Percentiles rank a stretch among this genome's conserved stretches.
Conservation (phyloP, 768 basidiomycete species). For the Gelatoporia subvermispora region DNA sequence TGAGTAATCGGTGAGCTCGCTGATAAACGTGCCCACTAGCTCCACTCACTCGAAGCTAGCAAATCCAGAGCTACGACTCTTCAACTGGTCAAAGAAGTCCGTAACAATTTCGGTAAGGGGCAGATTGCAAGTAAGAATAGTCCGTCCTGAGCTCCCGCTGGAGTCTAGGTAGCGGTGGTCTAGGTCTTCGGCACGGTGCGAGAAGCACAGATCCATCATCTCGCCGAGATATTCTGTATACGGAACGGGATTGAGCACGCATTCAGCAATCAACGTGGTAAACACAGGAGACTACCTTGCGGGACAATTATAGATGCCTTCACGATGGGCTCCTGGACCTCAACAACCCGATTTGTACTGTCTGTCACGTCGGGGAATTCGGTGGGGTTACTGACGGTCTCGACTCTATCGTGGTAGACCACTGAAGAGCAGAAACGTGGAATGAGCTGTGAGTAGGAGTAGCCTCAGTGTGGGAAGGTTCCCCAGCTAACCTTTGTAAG, state of each 20-base stretch:
- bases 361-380: slow-evolving; percentile 89
- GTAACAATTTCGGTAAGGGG: slow-evolving; percentile 92
- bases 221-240: slow-evolving; percentile 81
- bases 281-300: slow-evolving; percentile 52
- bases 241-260: background rate
- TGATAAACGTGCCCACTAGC: background rate
- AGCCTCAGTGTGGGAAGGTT: slow-evolving; percentile 1
- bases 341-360: slow-evolving; percentile 48
- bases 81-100: slow-evolving; percentile 92
- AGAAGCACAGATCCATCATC: slow-evolving; percentile 92
- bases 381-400: slow-evolving; percentile 84
- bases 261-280: background rate
- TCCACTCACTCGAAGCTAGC: slow-evolving; percentile 82
- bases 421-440: slow-evolving; percentile 40
- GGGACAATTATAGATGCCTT: slow-evolving; percentile 93
- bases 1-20: background rate
- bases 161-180: slow-evolving; percentile 82
- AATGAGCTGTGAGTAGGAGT: background rate
- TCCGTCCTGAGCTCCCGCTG: slow-evolving; percentile 52
- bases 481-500: slow-evolving; percentile 65
- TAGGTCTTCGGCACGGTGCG: slow-evolving; percentile 77
- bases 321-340: slow-evolving; percentile 89
- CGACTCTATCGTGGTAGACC: slow-evolving; percentile 59
- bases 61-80: slow-evolving; percentile 87
- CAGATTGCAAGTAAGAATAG: slow-evolving; percentile 78